These are phyloP conservation scores for Clathrus columnatus DNA, from an alignment of 768 basidiomycete genomes.

Conservation along the genomic window DNA sequence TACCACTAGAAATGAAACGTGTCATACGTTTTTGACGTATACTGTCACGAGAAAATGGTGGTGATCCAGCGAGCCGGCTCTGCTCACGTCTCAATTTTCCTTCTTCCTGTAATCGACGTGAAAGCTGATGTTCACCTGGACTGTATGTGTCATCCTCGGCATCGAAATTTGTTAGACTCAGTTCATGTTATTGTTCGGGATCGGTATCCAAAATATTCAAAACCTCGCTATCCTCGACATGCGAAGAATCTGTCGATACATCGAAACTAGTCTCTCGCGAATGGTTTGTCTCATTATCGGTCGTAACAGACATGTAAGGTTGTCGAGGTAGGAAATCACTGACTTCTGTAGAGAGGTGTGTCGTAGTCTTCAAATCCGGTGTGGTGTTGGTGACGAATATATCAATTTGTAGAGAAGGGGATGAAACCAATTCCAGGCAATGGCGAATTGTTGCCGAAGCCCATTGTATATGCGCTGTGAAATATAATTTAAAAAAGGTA, in stretches of 20 bases:
- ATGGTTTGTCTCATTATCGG: background rate
- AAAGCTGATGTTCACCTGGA: slow-evolving; percentile 50
- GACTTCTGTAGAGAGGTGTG: background rate
- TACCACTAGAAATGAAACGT: no score
- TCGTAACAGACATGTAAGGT: slow-evolving; percentile 21
- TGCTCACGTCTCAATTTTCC: slow-evolving; percentile 49
- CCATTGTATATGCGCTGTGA: slow-evolving; percentile 66
- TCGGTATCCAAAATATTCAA: slow-evolving; percentile 17
- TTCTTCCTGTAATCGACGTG: slow-evolving; percentile 44
- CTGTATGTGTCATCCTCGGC: slow-evolving; percentile 56
- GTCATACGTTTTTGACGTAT: background rate
- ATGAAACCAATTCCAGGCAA: slow-evolving; percentile 48
- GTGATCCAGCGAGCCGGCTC: slow-evolving; percentile 25
- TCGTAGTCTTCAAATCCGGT: background rate
- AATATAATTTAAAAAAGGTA: background rate
- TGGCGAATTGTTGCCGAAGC: slow-evolving; percentile 54
- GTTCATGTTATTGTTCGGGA: slow-evolving; percentile 40
- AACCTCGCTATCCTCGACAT: slow-evolving; percentile 10
- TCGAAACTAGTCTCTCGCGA: slow-evolving; percentile 13
- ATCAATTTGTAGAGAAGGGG: slow-evolving; percentile 47
- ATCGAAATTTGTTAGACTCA: slow-evolving; percentile 71
- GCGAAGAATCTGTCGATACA: slow-evolving; percentile 9
- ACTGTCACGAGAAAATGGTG: background rate
- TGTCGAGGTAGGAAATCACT: slow-evolving; percentile 30
- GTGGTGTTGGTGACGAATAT: slow-evolving; percentile 65